These are phyloP conservation scores for Vitis rotundifolia DNA, from an alignment of 164 flowering plant species.

Conservation along the genomic window DNA sequence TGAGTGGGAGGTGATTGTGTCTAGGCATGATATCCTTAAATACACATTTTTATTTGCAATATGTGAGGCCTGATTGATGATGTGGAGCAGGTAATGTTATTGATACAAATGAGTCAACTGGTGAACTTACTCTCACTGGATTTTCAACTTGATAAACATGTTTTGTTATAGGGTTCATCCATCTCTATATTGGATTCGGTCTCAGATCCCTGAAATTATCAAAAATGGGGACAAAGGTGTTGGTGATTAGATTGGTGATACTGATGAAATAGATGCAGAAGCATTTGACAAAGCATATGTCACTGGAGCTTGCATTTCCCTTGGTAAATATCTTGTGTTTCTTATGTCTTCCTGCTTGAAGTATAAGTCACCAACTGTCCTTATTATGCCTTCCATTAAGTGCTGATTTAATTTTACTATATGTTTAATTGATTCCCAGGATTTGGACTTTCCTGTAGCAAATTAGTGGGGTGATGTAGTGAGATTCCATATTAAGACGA, in stretches of 20 bases:
- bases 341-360: no score
- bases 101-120: background rate
- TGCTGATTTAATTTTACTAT: background rate
- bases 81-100: conserved; percentile 85
- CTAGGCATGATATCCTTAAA: conserved; percentile 74
- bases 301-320: conserved; percentile 88
- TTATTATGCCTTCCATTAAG: no score
- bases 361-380: no score
- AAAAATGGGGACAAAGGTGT: conserved; percentile 51
- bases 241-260: conserved; percentile 49
- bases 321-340: conserved; percentile 51
- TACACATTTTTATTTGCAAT: conserved; percentile 80
- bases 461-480: background rate
- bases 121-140: conserved; percentile 2
- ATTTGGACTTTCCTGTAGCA: background rate
- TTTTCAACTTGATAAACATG: conserved; percentile 9
- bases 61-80: conserved; percentile 95
- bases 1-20: conserved; percentile 67
- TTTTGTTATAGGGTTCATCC: conserved; percentile 59
- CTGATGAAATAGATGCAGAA: conserved; percentile 74
- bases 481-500: no score
- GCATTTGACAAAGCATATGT: conserved; percentile 84
- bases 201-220: conserved; percentile 84
- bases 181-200: conserved; percentile 74
- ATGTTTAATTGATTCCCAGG: background rate